Conservation (phyloP, 169 alveolate species). For the Theileria equi region DNA sequence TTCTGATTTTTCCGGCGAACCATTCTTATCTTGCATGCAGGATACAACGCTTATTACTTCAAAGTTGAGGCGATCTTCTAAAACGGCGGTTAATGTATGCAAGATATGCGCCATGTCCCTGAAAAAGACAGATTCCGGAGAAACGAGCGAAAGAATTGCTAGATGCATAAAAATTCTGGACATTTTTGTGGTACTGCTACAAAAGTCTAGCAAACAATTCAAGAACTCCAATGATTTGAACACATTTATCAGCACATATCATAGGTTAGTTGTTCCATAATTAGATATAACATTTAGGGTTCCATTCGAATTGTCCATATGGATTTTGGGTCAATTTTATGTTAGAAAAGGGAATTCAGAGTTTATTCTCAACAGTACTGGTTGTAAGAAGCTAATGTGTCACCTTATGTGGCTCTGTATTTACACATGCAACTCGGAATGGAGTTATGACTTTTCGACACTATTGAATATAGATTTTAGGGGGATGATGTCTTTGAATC, state of each 20-base stretch:
- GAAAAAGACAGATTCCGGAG: background rate
- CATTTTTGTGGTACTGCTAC: slow-evolving; percentile 24
- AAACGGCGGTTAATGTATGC: slow-evolving; percentile 32
- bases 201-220: slow-evolving; percentile 29
- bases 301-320: slow-evolving; percentile 8
- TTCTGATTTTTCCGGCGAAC: slow-evolving; percentile 20
- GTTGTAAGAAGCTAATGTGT: slow-evolving; percentile 49
- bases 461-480: slow-evolving; percentile 37
- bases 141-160: slow-evolving; percentile 13
- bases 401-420: slow-evolving; percentile 50
- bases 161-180: slow-evolving; percentile 25
- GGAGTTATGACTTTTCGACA: slow-evolving; percentile 43
- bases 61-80: slow-evolving; percentile 7
- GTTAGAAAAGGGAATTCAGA: slow-evolving; percentile 17
- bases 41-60: no score
- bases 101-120: slow-evolving; percentile 19
- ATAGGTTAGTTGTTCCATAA: slow-evolving; percentile 4
- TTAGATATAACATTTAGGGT: background rate
- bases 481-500: background rate
- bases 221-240: slow-evolving; percentile 5
- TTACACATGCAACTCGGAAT: slow-evolving; percentile 21
- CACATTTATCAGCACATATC: background rate
- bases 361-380: slow-evolving; percentile 15
- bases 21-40: slow-evolving; percentile 5
- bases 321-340: slow-evolving; percentile 4